These are phyloP conservation scores for Irpex rosettiformis DNA, from an alignment of 1,284 basidiomycete species.

Conservation along the genomic window DNA sequence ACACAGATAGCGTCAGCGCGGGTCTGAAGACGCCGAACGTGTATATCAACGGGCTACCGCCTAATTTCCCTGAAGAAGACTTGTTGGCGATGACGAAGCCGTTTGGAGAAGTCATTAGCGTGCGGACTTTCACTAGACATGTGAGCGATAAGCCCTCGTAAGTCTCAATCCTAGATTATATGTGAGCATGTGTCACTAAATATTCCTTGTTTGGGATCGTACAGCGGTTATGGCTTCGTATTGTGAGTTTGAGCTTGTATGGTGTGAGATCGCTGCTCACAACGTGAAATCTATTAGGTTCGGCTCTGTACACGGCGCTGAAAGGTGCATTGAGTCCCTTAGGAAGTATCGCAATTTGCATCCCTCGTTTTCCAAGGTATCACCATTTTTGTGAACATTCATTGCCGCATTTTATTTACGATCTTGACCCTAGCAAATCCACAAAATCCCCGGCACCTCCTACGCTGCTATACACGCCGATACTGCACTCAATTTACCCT, in stretches of 20 bases:
- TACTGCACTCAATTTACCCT: constrained; percentile 9
- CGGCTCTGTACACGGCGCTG: constrained; percentile 56
- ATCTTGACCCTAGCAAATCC: constrained; percentile 54
- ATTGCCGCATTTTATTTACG: not conserved
- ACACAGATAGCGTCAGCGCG: constrained; percentile 1
- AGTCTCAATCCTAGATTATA: constrained; percentile 13
- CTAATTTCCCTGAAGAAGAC: constrained; percentile 43
- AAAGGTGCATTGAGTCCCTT: constrained; percentile 64
- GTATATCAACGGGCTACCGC: constrained; percentile 48
- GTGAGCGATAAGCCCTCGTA: constrained; percentile 37
- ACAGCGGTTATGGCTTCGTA: constrained; percentile 78
- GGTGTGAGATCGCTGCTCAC: not conserved
- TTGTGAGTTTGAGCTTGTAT: constrained; percentile 44
- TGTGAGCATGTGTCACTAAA: not conserved
- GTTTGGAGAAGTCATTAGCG: constrained; percentile 39
- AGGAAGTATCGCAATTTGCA: constrained; percentile 69
- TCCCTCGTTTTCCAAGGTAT: constrained; percentile 65
- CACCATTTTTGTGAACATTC: constrained; percentile 5
- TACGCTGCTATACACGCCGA: constrained; percentile 32
- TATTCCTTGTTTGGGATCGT: not conserved
- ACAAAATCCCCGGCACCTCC: constrained; percentile 72
- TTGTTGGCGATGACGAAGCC: constrained; percentile 36
- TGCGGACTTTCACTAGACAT: constrained; percentile 42
- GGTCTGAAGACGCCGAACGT: constrained; percentile 38
- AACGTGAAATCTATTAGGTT: constrained; percentile 53